Evolutionary conservation across 805 yeast species (phyloP), one percentile per base, ranked within the genome.

Genomic region (Scheffersomyces lignosus): DNA sequence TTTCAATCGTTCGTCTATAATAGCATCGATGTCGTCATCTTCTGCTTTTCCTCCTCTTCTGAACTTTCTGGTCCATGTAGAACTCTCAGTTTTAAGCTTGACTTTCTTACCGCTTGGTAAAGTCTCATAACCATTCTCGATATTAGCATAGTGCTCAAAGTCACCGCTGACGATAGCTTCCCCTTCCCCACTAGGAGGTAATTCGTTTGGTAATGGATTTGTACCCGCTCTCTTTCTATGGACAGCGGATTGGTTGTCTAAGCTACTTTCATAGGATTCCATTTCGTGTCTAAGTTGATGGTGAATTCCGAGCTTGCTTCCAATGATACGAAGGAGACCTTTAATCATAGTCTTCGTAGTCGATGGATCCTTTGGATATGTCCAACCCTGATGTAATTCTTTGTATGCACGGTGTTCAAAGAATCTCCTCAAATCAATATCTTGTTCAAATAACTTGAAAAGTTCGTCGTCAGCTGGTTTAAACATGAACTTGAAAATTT

Each of bases 331-430:
- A 17, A 48, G 32, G 4, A 51, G n/a, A 2, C 38, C 28, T 13
- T 35, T 20, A 14, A 54, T 14, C 6, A 17, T 29, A 4, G 37
- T 33, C 17, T 34, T 34, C 1, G 49, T 45, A 2, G 60, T 55
- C 5, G 71, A 65, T 1, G 58, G 48, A 39, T 80, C 83, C 36
- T 62, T 65, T 3, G 69, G 67, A 78, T 83, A 80, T 3, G 74
- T 73, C 95, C 95, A 85, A 2, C 95, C 83, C 55, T 86, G 93
- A 34, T 73, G 66, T 58, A 93, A 70, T 45, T 89, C 95, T 18
- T 70, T 70, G 51, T 71, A 82, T 0, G 97, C 83, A 28, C 75
- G 82, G 18, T 75, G 59, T 58, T 93, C 98, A 49, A 93, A 72
- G 28, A 75, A 70, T 44, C 77, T 75, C 49, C 93, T 73, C 51